Base-by-base conservation (phyloP, 2,329 filamentous ascomycete genomes). In the Epicoccum nigrum region DNA sequence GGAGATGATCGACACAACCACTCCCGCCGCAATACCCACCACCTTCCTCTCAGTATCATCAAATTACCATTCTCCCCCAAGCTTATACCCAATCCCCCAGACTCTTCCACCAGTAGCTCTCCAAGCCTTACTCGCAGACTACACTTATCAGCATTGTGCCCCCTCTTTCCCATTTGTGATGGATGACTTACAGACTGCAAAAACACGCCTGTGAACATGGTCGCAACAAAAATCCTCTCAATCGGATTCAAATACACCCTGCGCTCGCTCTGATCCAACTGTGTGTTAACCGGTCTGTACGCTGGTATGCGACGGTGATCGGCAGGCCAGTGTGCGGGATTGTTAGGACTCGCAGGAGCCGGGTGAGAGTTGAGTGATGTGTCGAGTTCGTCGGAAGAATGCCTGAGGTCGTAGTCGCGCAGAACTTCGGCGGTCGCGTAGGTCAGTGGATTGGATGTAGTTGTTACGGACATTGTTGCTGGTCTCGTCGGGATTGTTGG, bases 1-100 rank as follows among this genome's bases (percentile, higher is more conserved):
- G n/a, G n/a, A n/a, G n/a, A n/a, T n/a, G n/a, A n/a, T n/a, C n/a
- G n/a, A n/a, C n/a, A n/a, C n/a, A 9, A 4, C 23, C 23, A 25
- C 23, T 9, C 4, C 21, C 21, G 8, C 8, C 21, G 4, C 21
- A 23, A 23, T 23, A 23, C 21, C 21, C 17, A 20, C 15, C 3
- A 4, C 15, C 1, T 2, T 17, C 15, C 21, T 27, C n/a, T n/a
- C 20, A 16, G 16, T 9, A 16, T 21, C 21, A 21, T n/a, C 3
- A 4, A 19, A 27, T 64, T 48, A 79, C 63, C 73, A 81, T 63
- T 85, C 82, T 11, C 82, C 82, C 9, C 83, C 82, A 49, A 85
- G 68, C 25, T 77, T 75, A 59, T 82, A 83, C 25, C 74, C 74
- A 42, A 83, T 65, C 52, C 79, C 72, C 60, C 80, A 80, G 8